Evolutionary conservation across 495 filamentous ascomycete species (phyloP).

Genomic region (Daldinia childiae): DNA sequence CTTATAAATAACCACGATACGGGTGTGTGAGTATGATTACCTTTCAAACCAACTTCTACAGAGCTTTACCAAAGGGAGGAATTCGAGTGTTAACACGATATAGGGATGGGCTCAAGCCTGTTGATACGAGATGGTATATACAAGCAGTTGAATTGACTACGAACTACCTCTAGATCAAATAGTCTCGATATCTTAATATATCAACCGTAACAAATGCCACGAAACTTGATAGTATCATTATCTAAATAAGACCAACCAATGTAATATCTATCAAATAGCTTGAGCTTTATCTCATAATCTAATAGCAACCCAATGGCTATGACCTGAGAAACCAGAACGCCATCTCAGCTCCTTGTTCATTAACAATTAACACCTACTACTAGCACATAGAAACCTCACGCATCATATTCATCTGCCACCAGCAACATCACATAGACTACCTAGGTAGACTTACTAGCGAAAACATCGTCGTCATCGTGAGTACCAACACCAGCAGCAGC

Average conservation of each 20-base stretch:
- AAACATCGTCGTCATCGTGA: too few species aligned
- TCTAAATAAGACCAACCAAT: neutral
- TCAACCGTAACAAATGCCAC: neutral
- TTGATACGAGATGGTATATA: neutral
- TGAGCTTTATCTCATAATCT: neutral
- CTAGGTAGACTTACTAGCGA: too few species aligned
- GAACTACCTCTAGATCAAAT: neutral
- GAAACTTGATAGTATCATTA: neutral
- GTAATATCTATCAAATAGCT: neutral
- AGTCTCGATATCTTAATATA: neutral
- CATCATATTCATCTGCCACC: too few species aligned
- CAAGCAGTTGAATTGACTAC: neutral
- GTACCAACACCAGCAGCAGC: too few species aligned
- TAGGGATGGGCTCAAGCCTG: neutral
- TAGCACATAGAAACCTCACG: too few species aligned
- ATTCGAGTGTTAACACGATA: neutral
- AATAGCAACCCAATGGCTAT: neutral
- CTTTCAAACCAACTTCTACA: neutral
- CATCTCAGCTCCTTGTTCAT: neutral
- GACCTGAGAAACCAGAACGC: neutral
- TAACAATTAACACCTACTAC: too few species aligned
- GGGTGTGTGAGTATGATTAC: neutral
- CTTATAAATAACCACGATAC: neutral
- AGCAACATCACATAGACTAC: too few species aligned
- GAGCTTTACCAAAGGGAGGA: neutral